These are phyloP conservation scores for Paraphaeosphaeria sporulosa DNA, from an alignment of 2,329 filamentous ascomycete genomes.

Conservation along the genomic window DNA sequence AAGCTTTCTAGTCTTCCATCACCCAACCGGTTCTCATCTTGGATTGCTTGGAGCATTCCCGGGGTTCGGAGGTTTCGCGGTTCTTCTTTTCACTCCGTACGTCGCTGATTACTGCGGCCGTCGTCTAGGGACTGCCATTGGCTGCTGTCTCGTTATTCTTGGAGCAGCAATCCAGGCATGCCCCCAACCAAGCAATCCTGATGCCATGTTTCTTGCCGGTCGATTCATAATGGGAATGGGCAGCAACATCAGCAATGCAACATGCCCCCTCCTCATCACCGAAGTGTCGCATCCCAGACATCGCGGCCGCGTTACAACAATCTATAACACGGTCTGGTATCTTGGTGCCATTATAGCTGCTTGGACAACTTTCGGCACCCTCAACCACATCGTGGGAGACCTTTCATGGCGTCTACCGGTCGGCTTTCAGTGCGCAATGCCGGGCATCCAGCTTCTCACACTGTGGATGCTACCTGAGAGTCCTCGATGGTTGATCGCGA, in stretches of 20 bases:
- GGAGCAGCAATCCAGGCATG: conserved; percentile 59
- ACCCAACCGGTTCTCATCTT: conserved; percentile 57
- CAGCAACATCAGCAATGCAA: conserved; percentile 61
- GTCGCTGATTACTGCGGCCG: conserved; percentile 52
- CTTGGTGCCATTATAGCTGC: conserved; percentile 30
- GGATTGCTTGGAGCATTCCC: conserved; percentile 56
- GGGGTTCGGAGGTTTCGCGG: conserved; percentile 57
- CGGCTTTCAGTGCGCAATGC: conserved; percentile 67
- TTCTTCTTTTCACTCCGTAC: conserved; percentile 52
- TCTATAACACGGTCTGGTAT: conserved; percentile 55
- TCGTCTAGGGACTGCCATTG: conserved; percentile 62
- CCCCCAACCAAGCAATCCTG: conserved; percentile 52
- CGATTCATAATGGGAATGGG: conserved; percentile 52
- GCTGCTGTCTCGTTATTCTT: conserved; percentile 58
- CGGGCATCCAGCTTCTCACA: conserved; percentile 65
- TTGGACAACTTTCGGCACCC: conserved; percentile 29
- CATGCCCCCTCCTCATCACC: conserved; percentile 62
- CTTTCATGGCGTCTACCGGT: conserved; percentile 66
- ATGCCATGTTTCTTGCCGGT: conserved; percentile 56
- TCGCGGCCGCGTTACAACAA: conserved; percentile 64
- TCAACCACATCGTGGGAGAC: conserved; percentile 21
- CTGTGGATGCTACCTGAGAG: conserved; percentile 69
- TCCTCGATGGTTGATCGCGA: conserved; percentile 53
- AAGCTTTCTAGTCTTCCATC: conserved; percentile 44
- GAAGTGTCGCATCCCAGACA: conserved; percentile 67